Conservation (phyloP, 2,329 filamentous ascomycete species). For the Dactylellina drechsleri region DNA sequence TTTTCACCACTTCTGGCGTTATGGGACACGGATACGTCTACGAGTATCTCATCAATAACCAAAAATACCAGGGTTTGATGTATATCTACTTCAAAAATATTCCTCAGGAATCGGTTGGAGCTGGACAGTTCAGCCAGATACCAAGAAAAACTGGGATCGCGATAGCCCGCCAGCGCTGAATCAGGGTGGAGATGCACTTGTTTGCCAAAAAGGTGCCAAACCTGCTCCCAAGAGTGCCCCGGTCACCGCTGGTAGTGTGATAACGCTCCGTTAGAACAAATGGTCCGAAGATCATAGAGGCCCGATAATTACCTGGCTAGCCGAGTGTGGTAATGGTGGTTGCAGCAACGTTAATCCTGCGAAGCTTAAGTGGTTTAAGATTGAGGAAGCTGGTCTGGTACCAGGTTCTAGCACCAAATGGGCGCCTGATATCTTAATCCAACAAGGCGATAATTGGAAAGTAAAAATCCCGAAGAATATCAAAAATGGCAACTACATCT, state of each 20-base stretch:
- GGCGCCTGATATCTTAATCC: background rate
- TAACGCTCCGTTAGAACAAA: background rate
- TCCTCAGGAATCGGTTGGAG: background rate
- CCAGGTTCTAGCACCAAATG: background rate
- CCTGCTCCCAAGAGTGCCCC: background rate
- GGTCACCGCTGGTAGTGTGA: background rate
- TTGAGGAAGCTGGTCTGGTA: background rate
- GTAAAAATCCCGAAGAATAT: background rate
- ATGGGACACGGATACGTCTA: background rate
- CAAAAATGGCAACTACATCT: background rate
- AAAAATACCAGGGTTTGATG: background rate
- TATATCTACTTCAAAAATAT: background rate
- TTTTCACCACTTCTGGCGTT: background rate
- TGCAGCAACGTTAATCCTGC: background rate
- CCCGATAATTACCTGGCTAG: background rate
- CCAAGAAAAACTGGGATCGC: background rate
- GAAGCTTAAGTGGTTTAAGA: slow-evolving; percentile 4
- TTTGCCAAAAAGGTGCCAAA: background rate
- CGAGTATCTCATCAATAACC: background rate
- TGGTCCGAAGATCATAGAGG: slow-evolving; percentile 1
- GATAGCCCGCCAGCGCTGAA: background rate
- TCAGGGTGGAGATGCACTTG: background rate
- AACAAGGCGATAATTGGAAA: background rate
- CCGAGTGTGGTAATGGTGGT: background rate
- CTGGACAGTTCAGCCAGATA: background rate